Evolutionary conservation across 164 flowering plant species (phyloP), one percentile per base, ranked within the genome.

Genomic region (Euptelea pleiosperma): DNA sequence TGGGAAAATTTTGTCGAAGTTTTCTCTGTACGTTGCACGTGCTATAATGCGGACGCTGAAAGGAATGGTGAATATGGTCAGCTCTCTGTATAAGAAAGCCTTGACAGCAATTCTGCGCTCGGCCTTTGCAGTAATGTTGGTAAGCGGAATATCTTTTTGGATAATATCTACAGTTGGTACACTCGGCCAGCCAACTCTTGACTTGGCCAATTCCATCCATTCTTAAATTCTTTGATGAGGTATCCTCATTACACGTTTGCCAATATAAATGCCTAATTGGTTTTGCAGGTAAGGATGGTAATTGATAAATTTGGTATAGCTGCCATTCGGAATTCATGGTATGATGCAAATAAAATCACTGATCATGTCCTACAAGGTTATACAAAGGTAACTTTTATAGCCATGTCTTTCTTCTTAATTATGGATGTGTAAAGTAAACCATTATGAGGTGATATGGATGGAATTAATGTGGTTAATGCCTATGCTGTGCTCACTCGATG

Each of bases 221-320:
- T 34, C n/a, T n/a, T n/a, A n/a, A n/a, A n/a, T n/a, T n/a, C n/a
- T n/a, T n/a, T n/a, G n/a, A n/a, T n/a, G n/a, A n/a, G n/a, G n/a
- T n/a, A n/a, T n/a, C n/a, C n/a, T n/a, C n/a, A n/a, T n/a, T n/a
- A n/a, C n/a, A n/a, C n/a, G n/a, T n/a, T n/a, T n/a, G n/a, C n/a
- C n/a, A n/a, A n/a, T n/a, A n/a, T n/a, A n/a, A n/a, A n/a, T n/a
- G n/a, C n/a, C n/a, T n/a, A n/a, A n/a, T 57, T 44, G 45, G 46
- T 12, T 63, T 73, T 63, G 53, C 75, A 91, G 98, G 69, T 89
- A 49, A 79, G 96, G 77, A 64, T 77, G 71, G 51, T 79, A 25
- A 89, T 91, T 26, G 87, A 84, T 66, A 85, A 81, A 70, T 85
- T 89, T 71, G 96, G 98, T 24, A 58, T 70, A 58, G 70, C 84